Evolutionary conservation across 2,329 filamentous ascomycete species (phyloP).

Genomic region (Trichoderma pleuroti): DNA sequence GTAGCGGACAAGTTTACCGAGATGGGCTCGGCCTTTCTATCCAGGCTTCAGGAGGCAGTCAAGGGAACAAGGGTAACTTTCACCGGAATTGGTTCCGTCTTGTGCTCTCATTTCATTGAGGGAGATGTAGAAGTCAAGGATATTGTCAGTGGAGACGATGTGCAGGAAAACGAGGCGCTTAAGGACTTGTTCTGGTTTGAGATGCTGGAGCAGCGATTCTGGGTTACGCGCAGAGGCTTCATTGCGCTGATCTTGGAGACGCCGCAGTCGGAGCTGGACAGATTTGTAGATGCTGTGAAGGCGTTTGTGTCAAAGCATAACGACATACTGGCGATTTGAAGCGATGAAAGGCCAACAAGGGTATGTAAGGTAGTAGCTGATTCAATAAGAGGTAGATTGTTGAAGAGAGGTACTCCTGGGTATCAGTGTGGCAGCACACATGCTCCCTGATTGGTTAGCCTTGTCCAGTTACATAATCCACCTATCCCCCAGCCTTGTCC

Average conservation of each 20-base stretch:
- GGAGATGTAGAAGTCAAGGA: slow-evolving; percentile 23
- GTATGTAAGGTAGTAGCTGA: neutral
- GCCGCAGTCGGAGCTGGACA: slow-evolving; percentile 38
- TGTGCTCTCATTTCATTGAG: slow-evolving; percentile 37
- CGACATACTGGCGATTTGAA: slow-evolving; percentile 20
- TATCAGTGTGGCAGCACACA: neutral
- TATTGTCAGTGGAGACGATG: slow-evolving; percentile 29
- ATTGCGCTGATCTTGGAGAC: slow-evolving; percentile 41
- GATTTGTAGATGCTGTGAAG: slow-evolving; percentile 37
- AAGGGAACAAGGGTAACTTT: slow-evolving; percentile 37
- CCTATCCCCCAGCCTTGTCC: neutral
- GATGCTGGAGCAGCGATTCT: slow-evolving; percentile 44
- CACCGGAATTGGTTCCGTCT: slow-evolving; percentile 37
- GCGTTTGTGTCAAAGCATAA: slow-evolving; percentile 32
- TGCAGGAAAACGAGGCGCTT: slow-evolving; percentile 32
- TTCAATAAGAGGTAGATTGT: neutral
- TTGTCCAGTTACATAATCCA: neutral
- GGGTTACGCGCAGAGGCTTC: slow-evolving; percentile 40
- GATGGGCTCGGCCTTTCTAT: slow-evolving; percentile 30
- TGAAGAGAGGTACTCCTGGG: neutral
- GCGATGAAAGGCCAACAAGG: neutral
- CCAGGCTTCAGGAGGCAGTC: slow-evolving; percentile 31
- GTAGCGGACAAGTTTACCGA: slow-evolving; percentile 32
- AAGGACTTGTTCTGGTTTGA: slow-evolving; percentile 46
- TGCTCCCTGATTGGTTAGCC: neutral